A percentile compares a stretch with the other conserved stretches of the same genome.
These are phyloP conservation scores for Mortierella hygrophila DNA, from an alignment of 192 early-diverging fungal genomes.

Conservation along the genomic window DNA sequence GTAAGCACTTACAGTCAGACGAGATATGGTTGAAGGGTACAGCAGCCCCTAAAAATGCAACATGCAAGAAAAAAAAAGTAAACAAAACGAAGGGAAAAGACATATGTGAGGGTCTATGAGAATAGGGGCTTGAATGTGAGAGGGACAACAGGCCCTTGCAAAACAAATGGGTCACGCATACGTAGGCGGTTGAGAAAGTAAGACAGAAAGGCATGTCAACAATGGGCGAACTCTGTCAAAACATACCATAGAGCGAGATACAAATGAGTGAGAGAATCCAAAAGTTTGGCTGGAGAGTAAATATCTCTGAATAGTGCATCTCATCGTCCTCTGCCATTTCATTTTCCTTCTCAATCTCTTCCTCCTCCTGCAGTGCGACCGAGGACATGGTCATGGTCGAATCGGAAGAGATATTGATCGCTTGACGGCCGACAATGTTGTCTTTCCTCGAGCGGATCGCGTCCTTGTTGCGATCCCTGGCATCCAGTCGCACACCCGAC, in stretches of 20 bases:
- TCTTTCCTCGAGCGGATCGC: slow-evolving; percentile 20
- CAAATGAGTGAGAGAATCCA: slow-evolving; percentile 40
- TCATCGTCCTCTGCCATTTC: slow-evolving; percentile 55
- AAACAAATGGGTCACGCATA: not conserved
- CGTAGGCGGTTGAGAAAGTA: not conserved
- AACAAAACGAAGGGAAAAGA: not conserved
- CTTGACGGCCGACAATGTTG: slow-evolving; percentile 31
- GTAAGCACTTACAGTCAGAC: slow-evolving; percentile 65
- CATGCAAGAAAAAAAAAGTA: not conserved
- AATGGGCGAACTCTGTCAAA: not conserved
- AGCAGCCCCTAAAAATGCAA: slow-evolving; percentile 60
- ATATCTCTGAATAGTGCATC: slow-evolving; percentile 34
- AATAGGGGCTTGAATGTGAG: slow-evolving; percentile 6
- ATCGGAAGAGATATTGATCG: slow-evolving; percentile 37
- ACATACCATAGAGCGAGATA: slow-evolving; percentile 38
- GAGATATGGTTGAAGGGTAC: slow-evolving; percentile 76
- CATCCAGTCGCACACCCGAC: slow-evolving; percentile 58
- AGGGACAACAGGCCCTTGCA: not conserved
- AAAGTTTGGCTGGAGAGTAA: slow-evolving; percentile 38
- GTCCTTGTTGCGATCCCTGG: slow-evolving; percentile 14
- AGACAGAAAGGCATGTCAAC: not conserved
- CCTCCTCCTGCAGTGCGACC: slow-evolving; percentile 37
- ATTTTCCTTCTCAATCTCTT: slow-evolving; percentile 40
- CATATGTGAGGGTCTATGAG: not conserved
- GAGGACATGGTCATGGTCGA: slow-evolving; percentile 51